A percentile compares a stretch with the other conserved stretches of the same genome.
Conservation (phyloP, 2,329 filamentous ascomycete species). For the Penicillium aurantiogriseum region DNA sequence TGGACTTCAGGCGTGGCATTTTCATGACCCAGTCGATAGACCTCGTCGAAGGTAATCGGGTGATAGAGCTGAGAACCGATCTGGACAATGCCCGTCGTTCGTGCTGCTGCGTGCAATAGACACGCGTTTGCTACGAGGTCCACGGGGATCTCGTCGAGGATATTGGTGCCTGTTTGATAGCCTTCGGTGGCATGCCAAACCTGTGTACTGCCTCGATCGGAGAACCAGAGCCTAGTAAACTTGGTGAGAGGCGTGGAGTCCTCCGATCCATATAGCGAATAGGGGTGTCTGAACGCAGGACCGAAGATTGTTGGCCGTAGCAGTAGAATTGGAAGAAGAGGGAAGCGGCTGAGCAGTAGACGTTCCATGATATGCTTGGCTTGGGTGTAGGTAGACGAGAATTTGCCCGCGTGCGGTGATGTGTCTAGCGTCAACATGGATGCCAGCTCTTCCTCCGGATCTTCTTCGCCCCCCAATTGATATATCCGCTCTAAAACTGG, state of each 20-base stretch:
- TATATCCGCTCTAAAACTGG: slow-evolving; percentile 30
- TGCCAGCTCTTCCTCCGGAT: slow-evolving; percentile 30
- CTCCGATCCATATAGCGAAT: slow-evolving; percentile 31
- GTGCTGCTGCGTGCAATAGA: slow-evolving; percentile 31
- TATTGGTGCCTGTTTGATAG: slow-evolving; percentile 29
- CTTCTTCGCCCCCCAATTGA: slow-evolving; percentile 23
- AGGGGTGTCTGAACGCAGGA: slow-evolving; percentile 30
- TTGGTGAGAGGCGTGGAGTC: slow-evolving; percentile 34
- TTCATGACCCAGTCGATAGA: slow-evolving; percentile 18
- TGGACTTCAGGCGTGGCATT: slow-evolving; percentile 24
- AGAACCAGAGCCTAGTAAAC: slow-evolving; percentile 28
- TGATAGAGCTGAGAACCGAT: slow-evolving; percentile 32
- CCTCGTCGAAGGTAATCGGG: slow-evolving; percentile 30
- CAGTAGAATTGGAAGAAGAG: slow-evolving; percentile 29
- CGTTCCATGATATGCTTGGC: slow-evolving; percentile 35
- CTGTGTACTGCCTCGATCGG: slow-evolving; percentile 27
- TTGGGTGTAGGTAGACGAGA: slow-evolving; percentile 33
- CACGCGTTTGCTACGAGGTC: slow-evolving; percentile 36
- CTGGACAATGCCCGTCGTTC: slow-evolving; percentile 32
- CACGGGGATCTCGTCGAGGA: slow-evolving; percentile 35
- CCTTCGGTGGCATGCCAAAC: slow-evolving; percentile 33
- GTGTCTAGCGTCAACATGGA: slow-evolving; percentile 20
- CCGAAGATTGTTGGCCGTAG: slow-evolving; percentile 35
- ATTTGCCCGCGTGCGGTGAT: slow-evolving; percentile 20
- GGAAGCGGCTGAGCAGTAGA: slow-evolving; percentile 27